Conservation (phyloP, 2,329 filamentous ascomycete genomes). For the Botrytis deweyae region DNA sequence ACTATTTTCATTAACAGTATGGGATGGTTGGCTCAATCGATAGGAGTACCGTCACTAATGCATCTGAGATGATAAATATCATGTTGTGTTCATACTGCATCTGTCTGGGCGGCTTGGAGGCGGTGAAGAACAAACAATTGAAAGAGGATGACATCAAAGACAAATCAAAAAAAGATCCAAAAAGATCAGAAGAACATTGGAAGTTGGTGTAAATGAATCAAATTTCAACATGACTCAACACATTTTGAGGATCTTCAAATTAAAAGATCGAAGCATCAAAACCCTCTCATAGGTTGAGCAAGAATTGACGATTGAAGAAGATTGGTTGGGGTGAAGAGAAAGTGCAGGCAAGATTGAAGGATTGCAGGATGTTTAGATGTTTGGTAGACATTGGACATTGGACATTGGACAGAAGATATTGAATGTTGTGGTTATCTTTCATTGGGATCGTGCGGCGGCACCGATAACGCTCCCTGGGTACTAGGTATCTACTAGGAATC, state of each 20-base stretch:
- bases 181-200: not conserved
- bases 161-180: not conserved
- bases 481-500: not conserved
- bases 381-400: not conserved
- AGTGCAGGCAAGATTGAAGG: not conserved
- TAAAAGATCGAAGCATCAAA: not conserved
- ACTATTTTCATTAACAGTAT: not conserved
- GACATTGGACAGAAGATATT: not conserved
- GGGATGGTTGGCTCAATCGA: not conserved
- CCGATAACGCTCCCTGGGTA: not conserved
- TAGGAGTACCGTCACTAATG: not conserved
- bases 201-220: not conserved
- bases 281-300: not conserved
- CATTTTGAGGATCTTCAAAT: not conserved
- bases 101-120: not conserved
- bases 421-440: slow-evolving; percentile 2
- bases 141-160: slow-evolving; percentile 7
- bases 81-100: not conserved
- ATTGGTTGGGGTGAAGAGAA: not conserved
- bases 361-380: not conserved
- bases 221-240: not conserved
- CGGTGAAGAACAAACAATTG: slow-evolving; percentile 2
- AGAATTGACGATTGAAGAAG: not conserved
- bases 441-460: not conserved
- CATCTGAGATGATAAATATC: not conserved